Evolutionary conservation across 1,284 basidiomycete genomes (phyloP).

Genomic region (Puccinia horiana): DNA sequence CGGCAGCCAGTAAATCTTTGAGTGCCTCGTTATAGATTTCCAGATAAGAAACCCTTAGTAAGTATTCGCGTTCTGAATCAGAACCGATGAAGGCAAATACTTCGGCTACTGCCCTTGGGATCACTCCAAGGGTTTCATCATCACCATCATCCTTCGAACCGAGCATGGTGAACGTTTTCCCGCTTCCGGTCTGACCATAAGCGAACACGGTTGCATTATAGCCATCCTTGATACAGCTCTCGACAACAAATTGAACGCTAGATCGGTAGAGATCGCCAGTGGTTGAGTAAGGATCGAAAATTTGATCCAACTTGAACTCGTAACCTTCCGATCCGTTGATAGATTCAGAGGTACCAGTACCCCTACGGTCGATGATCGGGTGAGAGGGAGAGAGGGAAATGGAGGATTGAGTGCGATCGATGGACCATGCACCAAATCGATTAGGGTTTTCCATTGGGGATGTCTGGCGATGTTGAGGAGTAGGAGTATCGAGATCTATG

Average conservation of each 20-base stretch:
- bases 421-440: slow-evolving; percentile 37
- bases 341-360: slow-evolving; percentile 48
- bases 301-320: slow-evolving; percentile 40
- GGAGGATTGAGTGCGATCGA: slow-evolving; percentile 14
- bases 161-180: slow-evolving; percentile 81
- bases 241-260: slow-evolving; percentile 61
- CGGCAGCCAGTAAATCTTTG: slow-evolving; percentile 61
- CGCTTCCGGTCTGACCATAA: slow-evolving; percentile 82
- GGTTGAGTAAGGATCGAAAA: slow-evolving; percentile 31
- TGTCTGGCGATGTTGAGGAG: neutral
- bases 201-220: slow-evolving; percentile 94
- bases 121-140: slow-evolving; percentile 84
- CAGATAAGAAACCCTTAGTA: slow-evolving; percentile 65
- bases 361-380: slow-evolving; percentile 47
- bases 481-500: slow-evolving; percentile 49
- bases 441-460: slow-evolving; percentile 1
- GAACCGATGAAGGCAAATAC: slow-evolving; percentile 63
- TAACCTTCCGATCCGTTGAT: slow-evolving; percentile 49
- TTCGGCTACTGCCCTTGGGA: slow-evolving; percentile 77
- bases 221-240: slow-evolving; percentile 83
- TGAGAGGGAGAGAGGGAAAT: slow-evolving; percentile 47
- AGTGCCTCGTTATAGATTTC: slow-evolving; percentile 67
- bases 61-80: slow-evolving; percentile 58
- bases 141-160: slow-evolving; percentile 63
- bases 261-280: slow-evolving; percentile 35